Evolutionary conservation across 2,329 filamentous ascomycete genomes (phyloP).

Genomic region (Pseudocercospora crystallina): DNA sequence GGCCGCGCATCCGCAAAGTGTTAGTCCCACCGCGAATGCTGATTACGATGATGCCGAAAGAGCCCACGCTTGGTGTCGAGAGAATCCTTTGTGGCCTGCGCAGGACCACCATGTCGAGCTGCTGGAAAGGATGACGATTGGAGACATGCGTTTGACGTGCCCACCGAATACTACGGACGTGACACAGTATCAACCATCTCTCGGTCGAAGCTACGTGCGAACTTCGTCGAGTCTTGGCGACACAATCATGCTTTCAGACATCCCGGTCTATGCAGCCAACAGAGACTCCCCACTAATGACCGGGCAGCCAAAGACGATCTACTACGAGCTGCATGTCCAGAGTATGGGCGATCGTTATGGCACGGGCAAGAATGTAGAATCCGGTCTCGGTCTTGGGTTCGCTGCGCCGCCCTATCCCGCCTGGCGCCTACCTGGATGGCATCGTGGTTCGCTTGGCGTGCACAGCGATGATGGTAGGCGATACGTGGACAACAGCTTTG

Average conservation of each 20-base stretch:
- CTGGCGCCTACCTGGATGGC: conserved; percentile 79
- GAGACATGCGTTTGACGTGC: conserved; percentile 52
- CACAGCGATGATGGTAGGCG: conserved; percentile 75
- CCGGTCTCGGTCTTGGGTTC: conserved; percentile 68
- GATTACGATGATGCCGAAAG: conserved; percentile 62
- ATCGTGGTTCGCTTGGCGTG: conserved; percentile 71
- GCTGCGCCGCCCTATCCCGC: conserved; percentile 72
- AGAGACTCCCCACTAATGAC: conserved; percentile 58
- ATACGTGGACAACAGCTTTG: conserved; percentile 73
- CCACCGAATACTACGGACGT: conserved; percentile 45
- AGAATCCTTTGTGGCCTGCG: conserved; percentile 59
- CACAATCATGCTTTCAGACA: conserved; percentile 63
- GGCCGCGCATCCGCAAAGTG: conserved; percentile 44
- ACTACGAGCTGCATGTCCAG: conserved; percentile 68
- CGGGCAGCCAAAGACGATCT: conserved; percentile 56
- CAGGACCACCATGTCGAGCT: conserved; percentile 36
- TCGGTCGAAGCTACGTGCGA: conserved; percentile 51
- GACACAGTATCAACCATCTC: conserved; percentile 45
- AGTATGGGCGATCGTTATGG: conserved; percentile 39
- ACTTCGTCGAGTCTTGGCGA: conserved; percentile 52
- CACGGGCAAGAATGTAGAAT: conserved; percentile 40
- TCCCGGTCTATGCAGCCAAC: conserved; percentile 66
- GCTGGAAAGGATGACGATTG: conserved; percentile 47
- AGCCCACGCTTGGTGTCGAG: conserved; percentile 65
- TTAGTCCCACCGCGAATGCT: conserved; percentile 69